Percentiles rank a stretch among this genome's conserved stretches.
These are phyloP conservation scores for Panicum hallii DNA, from an alignment of 202 grass and related monocot species.

Conservation along the genomic window DNA sequence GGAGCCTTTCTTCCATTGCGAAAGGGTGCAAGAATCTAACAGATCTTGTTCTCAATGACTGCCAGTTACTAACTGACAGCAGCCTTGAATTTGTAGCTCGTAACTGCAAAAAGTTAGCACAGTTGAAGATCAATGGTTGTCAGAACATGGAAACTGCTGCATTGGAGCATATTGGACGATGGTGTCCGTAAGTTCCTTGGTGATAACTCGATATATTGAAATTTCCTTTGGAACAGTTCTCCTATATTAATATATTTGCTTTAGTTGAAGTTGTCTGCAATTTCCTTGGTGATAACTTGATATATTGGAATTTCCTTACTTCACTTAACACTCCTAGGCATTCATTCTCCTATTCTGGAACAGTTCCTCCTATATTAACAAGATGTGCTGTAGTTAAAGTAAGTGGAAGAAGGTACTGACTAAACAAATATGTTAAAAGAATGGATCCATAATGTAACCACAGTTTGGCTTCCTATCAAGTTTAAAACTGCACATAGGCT, in stretches of 20 bases:
- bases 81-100: slow-evolving; percentile 89
- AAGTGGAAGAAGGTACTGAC: slow-evolving; percentile 7
- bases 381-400: slow-evolving; percentile 32
- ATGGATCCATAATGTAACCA: slow-evolving; percentile 17
- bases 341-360: background rate
- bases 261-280: slow-evolving; percentile 56
- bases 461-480: background rate
- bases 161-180: slow-evolving; percentile 78
- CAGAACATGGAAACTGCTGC: slow-evolving; percentile 84
- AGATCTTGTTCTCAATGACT: slow-evolving; percentile 74
- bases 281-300: slow-evolving; percentile 45
- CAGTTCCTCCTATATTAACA: background rate
- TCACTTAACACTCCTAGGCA: background rate
- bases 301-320: slow-evolving; percentile 23
- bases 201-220: slow-evolving; percentile 40
- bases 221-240: background rate
- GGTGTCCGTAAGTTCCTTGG: slow-evolving; percentile 80
- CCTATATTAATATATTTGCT: background rate
- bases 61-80: slow-evolving; percentile 82
- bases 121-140: slow-evolving; percentile 86
- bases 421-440: slow-evolving; percentile 11
- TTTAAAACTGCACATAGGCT: slow-evolving; percentile 7
- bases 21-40: slow-evolving; percentile 91
- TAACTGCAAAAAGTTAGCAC: slow-evolving; percentile 76
- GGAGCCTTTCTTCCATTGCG: slow-evolving; percentile 83